phyloP scores from a whole-genome alignment of 2,329 filamentous ascomycete genomes.

The Hysterium pulicare region DNA sequence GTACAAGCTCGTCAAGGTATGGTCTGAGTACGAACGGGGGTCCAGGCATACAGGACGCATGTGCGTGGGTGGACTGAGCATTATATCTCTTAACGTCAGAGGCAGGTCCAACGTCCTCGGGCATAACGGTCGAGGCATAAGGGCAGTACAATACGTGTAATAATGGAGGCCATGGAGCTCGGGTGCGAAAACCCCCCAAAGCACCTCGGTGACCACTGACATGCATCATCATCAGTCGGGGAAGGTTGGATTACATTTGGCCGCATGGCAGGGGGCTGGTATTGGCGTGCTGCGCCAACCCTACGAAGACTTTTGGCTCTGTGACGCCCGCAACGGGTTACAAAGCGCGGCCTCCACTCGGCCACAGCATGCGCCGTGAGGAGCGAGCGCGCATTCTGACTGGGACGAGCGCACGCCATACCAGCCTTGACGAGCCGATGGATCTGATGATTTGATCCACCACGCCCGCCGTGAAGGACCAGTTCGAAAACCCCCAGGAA shows the following conservation, averaged over 20 bases:
- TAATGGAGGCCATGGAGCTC: constrained; percentile 19
- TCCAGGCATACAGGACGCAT: constrained; percentile 22
- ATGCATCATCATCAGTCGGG: constrained; percentile 26
- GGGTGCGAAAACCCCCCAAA: constrained; percentile 27
- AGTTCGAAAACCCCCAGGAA: too few relatives aligned
- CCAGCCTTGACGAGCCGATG: too few relatives aligned
- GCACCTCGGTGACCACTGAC: constrained; percentile 15
- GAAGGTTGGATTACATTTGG: constrained; percentile 33
- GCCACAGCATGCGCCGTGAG: too few relatives aligned
- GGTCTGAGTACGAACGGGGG: constrained; percentile 15
- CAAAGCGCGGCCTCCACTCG: too few relatives aligned
- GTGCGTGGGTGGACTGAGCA: constrained; percentile 30
- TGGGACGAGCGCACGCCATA: too few relatives aligned
- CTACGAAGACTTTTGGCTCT: constrained; percentile 23
- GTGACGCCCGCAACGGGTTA: neutral
- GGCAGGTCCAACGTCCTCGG: constrained; percentile 36
- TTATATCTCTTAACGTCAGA: constrained; percentile 40
- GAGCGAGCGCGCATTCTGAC: too few relatives aligned
- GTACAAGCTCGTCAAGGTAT: constrained; percentile 8
- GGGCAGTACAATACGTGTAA: constrained; percentile 29
- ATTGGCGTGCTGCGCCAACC: constrained; percentile 34
- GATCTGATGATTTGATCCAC: too few relatives aligned
- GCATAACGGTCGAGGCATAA: constrained; percentile 24
- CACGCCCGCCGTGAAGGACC: too few relatives aligned
- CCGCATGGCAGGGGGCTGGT: constrained; percentile 24